phyloP scores from a whole-genome alignment of 495 filamentous ascomycete species.

The Letharia columbiana region DNA sequence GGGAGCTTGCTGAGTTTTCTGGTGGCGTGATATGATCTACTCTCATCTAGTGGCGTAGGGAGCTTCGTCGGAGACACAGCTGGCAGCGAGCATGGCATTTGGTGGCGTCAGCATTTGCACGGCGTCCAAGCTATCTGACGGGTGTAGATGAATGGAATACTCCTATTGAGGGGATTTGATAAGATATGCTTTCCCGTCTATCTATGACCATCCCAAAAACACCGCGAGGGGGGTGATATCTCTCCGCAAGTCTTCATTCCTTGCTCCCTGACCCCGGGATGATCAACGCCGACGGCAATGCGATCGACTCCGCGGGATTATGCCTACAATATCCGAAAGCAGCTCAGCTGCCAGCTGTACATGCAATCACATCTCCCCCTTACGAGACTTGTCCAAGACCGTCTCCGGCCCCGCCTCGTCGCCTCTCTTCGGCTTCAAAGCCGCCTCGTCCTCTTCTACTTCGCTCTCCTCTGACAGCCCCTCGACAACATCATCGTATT shows the following conservation, averaged over 20 bases:
- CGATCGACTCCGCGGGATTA: constrained; percentile 1
- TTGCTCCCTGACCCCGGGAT: background rate
- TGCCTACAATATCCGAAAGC: background rate
- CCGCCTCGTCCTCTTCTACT: constrained; percentile 16
- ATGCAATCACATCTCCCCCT: constrained; percentile 1
- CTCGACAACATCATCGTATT: constrained; percentile 16
- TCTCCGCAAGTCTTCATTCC: background rate
- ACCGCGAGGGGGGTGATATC: constrained; percentile 16
- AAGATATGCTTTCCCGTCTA: background rate
- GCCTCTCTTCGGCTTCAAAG: constrained; percentile 11
- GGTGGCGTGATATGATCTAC: constrained; percentile 33
- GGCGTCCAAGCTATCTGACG: background rate
- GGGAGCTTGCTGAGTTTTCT: constrained; percentile 88
- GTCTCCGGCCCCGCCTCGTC: constrained; percentile 5
- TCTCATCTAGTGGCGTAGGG: background rate
- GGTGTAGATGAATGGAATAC: background rate
- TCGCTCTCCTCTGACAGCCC: constrained; percentile 18
- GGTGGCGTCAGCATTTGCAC: background rate
- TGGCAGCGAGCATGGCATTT: background rate
- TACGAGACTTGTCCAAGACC: constrained; percentile 9
- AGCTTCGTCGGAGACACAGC: background rate
- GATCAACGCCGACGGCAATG: constrained; percentile 6
- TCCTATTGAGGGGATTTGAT: background rate
- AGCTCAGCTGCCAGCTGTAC: background rate
- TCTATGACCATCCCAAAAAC: background rate